A percentile compares a stretch with the other conserved stretches of the same genome.
phyloP scores from a whole-genome alignment of 306 rosid genomes.

The Hippophae tibetana region DNA sequence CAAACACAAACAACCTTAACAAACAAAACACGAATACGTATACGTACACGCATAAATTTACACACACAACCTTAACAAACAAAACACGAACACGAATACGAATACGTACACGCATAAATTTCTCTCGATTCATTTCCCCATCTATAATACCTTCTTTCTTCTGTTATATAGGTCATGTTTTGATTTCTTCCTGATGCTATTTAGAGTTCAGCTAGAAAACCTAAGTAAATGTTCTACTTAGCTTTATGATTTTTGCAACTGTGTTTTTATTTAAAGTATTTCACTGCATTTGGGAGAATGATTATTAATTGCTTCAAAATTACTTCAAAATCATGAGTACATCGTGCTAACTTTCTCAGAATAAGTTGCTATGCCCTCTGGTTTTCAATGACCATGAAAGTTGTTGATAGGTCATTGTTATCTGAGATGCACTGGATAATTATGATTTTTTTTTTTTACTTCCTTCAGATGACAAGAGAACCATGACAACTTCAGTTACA shows the following conservation, averaged over 20 bases:
- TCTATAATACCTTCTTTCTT: no score
- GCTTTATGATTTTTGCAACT: not conserved
- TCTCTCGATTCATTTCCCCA: no score
- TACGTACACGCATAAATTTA: no score
- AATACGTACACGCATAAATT: no score
- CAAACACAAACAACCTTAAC: no score
- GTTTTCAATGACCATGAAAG: not conserved
- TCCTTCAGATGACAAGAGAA: constrained; percentile 26
- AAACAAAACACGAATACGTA: no score
- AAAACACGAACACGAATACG: no score
- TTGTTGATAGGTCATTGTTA: not conserved
- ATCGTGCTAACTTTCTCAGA: not conserved
- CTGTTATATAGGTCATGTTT: no score
- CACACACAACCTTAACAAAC: no score
- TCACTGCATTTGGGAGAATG: not conserved
- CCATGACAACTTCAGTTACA: constrained; percentile 35
- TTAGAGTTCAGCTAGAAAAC: no score
- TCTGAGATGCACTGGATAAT: not conserved
- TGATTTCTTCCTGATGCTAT: no score
- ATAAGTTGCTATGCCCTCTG: not conserved
- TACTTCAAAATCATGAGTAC: not conserved
- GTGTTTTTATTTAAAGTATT: not conserved
- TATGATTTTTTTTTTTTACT: constrained; percentile 8
- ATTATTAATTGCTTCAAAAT: not conserved
- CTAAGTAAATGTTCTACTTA: not conserved